Evolutionary conservation across 306 rosid species (phyloP), one percentile per base, ranked within the genome.

Genomic region (Sesbania bispinosa): DNA sequence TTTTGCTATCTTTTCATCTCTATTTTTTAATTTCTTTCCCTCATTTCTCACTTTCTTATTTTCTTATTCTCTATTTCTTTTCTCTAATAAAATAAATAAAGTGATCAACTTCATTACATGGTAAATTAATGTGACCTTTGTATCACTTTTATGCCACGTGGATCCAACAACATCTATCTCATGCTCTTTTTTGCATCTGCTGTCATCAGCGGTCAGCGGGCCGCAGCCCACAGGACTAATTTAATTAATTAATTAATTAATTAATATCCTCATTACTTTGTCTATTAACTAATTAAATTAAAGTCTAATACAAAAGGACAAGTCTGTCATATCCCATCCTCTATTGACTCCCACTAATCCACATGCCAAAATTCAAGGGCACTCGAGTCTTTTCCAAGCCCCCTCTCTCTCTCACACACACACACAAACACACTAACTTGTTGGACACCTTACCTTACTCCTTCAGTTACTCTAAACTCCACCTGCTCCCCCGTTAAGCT

Each of bases 71-170:
- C n/a, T n/a, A n/a, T n/a, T n/a, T n/a, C n/a, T n/a, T n/a, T n/a
- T n/a, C n/a, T n/a, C n/a, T n/a, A n/a, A n/a, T n/a, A n/a, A n/a
- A n/a, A n/a, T n/a, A n/a, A n/a, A n/a, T n/a, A n/a, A n/a, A n/a
- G n/a, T n/a, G n/a, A n/a, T n/a, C n/a, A n/a, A n/a, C n/a, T n/a
- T n/a, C n/a, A n/a, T 62, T 39, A 23, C 71, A 77, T 50, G 2
- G 74, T 62, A 75, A 69, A 57, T 52, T 48, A 46, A 26, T 75
- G 74, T 52, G 61, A 79, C 62, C 72, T 48, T 54, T 60, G 55
- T 59, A 60, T 75, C 53, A 50, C 41, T 73, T 84, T 84, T 73
- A 32, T 71, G 86, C 85, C 88, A 82, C 87, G 83, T 80, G 81
- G 81, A 77, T 13, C 23, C 7, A 75, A 62, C 47, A 64, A 8